A percentile compares a stretch with the other conserved stretches of the same genome.
Evolutionary conservation across 148 eudicot species (phyloP).

Genomic region (Nepenthes mirabilis): DNA sequence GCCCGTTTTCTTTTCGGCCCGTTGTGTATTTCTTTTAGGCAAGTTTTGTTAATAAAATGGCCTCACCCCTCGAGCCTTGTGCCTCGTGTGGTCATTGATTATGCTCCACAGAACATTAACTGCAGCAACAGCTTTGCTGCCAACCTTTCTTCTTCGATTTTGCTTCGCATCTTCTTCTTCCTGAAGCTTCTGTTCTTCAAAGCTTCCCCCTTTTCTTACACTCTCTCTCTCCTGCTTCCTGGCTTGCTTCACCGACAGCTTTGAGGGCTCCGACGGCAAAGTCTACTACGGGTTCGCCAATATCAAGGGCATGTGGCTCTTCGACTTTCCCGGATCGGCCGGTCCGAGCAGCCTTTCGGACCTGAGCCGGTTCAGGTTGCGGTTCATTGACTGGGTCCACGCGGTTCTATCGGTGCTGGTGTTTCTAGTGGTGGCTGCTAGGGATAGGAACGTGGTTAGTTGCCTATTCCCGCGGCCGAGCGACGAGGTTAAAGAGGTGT

Average conservation of each 20-base stretch:
- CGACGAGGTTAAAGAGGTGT: conserved; percentile 27
- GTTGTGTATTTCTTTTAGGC: too few relatives aligned
- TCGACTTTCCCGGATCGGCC: conserved; percentile 22
- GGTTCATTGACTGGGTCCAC: conserved; percentile 41
- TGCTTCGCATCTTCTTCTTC: too few relatives aligned
- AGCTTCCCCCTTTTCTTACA: too few relatives aligned
- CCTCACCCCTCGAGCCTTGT: too few relatives aligned
- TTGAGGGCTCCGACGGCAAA: conserved; percentile 29
- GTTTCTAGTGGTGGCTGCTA: conserved; percentile 34
- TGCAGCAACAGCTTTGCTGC: too few relatives aligned
- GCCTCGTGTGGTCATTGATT: too few relatives aligned
- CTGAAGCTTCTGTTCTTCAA: too few relatives aligned
- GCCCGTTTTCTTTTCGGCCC: too few relatives aligned
- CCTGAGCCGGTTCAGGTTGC: conserved; percentile 23
- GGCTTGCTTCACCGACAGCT: conserved; percentile 54
- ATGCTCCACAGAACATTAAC: too few relatives aligned
- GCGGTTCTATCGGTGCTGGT: conserved; percentile 40
- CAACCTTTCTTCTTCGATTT: too few relatives aligned
- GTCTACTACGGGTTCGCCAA: conserved; percentile 53
- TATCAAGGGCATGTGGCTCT: conserved; percentile 36
- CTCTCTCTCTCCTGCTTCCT: conserved; percentile 42
- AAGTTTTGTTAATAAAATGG: too few relatives aligned
- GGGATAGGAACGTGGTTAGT: conserved; percentile 35
- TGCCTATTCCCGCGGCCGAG: conserved; percentile 44
- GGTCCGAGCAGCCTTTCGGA: conserved; percentile 7